Base-by-base conservation (phyloP, 345 rosid species). In the Gossypium mustelinum region DNA sequence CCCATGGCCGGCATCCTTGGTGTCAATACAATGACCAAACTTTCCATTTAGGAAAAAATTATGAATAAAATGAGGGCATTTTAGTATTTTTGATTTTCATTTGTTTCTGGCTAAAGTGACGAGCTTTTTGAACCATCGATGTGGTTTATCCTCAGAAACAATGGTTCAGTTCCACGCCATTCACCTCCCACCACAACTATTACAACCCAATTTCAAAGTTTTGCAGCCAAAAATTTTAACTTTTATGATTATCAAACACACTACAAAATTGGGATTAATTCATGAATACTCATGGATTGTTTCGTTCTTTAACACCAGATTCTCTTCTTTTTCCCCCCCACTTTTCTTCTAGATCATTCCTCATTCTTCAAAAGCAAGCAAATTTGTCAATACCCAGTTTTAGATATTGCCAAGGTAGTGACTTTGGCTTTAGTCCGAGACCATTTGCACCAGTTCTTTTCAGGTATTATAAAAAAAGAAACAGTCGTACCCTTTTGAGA, bases 301-400 rank as follows among this genome's bases (percentile, higher is more conserved):
- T 64, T 62, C 52, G 62, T 77, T 81, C 85, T 73, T 70, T 78
- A 75, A 78, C 78, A 70, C 79, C 83, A 70, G 81, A 75, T 50
- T 51, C 71, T 17, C 61, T 72, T 78, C 76, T 82, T 78, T 77
- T 41, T 73, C 72, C 80, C 8, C 81, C 82, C 70, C 76, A 55
- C 57, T 77, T 82, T 65, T 77, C 85, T 70, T 75, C 87, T 70
- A 83, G 80, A 75, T 81, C 86, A 2, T 66, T 57, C 55, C 76
- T 85, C 81, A 60, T 52, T 64, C 70, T 78, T 1, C 78, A 75
- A 34, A 81, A 80, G 14, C 82, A 76, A 29, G 76, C 45, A 70
- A 82, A 45, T 57, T 84, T 51, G 56, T 69, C 78, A 9, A n/a
- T 76, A 52, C 85, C 85, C 70, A 84, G 65, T 16, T 78, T 58